phyloP scores from a whole-genome alignment of 305 asterid species.

The Caryopteris hybrid region DNA sequence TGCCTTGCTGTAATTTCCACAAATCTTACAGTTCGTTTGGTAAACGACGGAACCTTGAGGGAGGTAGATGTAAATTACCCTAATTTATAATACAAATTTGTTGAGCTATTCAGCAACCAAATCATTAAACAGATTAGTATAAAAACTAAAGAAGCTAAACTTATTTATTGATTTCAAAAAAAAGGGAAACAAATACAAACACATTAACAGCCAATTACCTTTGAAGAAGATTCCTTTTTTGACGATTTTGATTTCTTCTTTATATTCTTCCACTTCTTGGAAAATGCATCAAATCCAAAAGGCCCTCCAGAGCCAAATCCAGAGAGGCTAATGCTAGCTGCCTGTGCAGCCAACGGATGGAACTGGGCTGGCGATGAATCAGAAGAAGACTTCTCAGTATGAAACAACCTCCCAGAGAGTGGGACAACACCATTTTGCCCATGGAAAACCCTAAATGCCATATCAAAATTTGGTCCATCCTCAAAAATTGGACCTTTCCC shows the following conservation, averaged over 20 bases:
- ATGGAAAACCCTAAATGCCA: conserved; percentile 76
- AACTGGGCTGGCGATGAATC: conserved; percentile 52
- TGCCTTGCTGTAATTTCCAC: too few species aligned
- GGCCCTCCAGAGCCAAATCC: conserved; percentile 83
- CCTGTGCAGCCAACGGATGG: conserved; percentile 91
- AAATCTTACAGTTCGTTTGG: too few species aligned
- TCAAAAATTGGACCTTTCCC: conserved; percentile 82
- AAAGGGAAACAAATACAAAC: not conserved
- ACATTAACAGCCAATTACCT: conserved; percentile 38
- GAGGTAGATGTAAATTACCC: too few species aligned
- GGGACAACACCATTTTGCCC: conserved; percentile 91
- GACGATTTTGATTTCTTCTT: conserved; percentile 58
- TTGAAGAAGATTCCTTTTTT: conserved; percentile 55
- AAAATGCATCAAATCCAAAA: conserved; percentile 85
- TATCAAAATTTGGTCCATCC: conserved; percentile 87
- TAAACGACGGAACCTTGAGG: too few species aligned
- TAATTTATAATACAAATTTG: not conserved
- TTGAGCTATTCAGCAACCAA: not conserved
- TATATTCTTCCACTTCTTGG: conserved; percentile 63
- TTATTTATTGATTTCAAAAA: not conserved
- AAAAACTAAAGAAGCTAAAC: not conserved
- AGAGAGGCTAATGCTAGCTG: conserved; percentile 93
- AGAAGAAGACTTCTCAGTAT: conserved; percentile 34
- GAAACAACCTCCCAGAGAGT: conserved; percentile 51
- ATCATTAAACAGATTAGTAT: not conserved